A percentile compares a stretch with the other conserved stretches of the same genome.
Conservation (phyloP, 345 rosid genomes). For the Aegle marmelos region DNA sequence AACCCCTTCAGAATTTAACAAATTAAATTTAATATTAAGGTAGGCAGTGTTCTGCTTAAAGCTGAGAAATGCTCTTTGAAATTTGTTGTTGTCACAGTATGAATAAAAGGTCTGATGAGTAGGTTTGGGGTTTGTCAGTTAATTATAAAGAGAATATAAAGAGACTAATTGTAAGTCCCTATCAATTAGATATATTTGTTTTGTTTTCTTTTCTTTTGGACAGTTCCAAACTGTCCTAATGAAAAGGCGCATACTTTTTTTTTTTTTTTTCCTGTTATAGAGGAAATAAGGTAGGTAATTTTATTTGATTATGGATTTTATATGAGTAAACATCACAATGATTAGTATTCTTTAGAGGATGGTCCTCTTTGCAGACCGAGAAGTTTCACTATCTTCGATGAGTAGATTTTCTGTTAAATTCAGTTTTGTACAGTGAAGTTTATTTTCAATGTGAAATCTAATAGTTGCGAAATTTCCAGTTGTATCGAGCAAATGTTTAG, state of each 20-base stretch:
- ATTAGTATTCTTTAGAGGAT: not conserved
- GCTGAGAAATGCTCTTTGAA: not conserved
- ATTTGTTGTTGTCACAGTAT: not conserved
- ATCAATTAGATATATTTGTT: no score
- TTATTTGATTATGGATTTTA: not conserved
- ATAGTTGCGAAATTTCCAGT: no score
- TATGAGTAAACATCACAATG: not conserved
- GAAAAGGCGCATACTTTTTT: not conserved
- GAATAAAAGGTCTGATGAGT: not conserved
- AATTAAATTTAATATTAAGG: conserved; percentile 33
- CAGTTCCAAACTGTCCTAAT: not conserved
- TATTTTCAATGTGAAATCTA: no score
- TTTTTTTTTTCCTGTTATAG: not conserved
- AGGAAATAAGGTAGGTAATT: not conserved
- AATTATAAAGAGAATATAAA: no score
- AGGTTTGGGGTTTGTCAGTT: not conserved
- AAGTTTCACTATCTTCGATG: not conserved
- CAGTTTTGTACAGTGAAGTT: no score
- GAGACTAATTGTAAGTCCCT: no score
- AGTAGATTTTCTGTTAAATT: not conserved
- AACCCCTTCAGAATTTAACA: conserved; percentile 43
- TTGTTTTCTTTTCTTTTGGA: no score
- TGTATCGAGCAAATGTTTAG: no score
- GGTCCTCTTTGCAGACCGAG: not conserved
- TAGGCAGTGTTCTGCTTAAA: conserved; percentile 19